These are phyloP conservation scores for Funneliformis geosporum DNA, from an alignment of 192 early-diverging fungal genomes.

Conservation along the genomic window DNA sequence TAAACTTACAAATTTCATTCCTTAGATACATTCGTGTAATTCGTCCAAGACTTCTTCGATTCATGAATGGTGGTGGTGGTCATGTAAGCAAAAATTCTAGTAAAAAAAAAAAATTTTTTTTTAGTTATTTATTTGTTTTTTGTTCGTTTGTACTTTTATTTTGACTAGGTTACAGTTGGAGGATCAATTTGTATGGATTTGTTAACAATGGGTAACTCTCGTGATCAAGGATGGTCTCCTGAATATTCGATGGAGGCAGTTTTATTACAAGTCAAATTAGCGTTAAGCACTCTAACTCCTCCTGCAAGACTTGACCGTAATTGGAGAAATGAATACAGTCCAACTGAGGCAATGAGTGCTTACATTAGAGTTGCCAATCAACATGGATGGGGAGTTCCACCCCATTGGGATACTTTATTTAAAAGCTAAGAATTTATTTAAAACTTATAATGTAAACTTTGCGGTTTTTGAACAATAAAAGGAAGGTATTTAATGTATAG, in stretches of 20 bases:
- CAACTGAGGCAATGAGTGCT: constrained; percentile 42
- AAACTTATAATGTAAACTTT: background rate
- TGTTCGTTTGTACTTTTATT: background rate
- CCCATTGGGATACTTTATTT: constrained; percentile 26
- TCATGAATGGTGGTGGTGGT: constrained; percentile 47
- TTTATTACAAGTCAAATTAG: constrained; percentile 38
- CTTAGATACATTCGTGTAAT: constrained; percentile 44
- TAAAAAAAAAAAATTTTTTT: background rate
- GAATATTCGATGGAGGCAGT: constrained; percentile 39
- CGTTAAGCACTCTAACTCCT: constrained; percentile 39
- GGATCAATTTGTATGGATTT: constrained; percentile 47
- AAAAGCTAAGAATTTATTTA: background rate
- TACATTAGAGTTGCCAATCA: constrained; percentile 42
- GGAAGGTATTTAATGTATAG: background rate
- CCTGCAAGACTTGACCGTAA: constrained; percentile 42
- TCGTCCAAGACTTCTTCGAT: constrained; percentile 43
- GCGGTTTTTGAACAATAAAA: background rate
- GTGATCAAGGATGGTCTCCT: constrained; percentile 40
- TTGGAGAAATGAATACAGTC: constrained; percentile 41
- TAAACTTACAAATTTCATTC: background rate
- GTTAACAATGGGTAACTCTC: constrained; percentile 34
- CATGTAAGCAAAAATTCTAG: constrained; percentile 31
- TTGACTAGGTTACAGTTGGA: constrained; percentile 40
- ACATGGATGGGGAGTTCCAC: constrained; percentile 46
- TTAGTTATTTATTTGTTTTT: background rate